A percentile compares a stretch with the other conserved stretches of the same genome.
phyloP scores from a whole-genome alignment of 345 rosid species.

The Rhizophora mangle region DNA sequence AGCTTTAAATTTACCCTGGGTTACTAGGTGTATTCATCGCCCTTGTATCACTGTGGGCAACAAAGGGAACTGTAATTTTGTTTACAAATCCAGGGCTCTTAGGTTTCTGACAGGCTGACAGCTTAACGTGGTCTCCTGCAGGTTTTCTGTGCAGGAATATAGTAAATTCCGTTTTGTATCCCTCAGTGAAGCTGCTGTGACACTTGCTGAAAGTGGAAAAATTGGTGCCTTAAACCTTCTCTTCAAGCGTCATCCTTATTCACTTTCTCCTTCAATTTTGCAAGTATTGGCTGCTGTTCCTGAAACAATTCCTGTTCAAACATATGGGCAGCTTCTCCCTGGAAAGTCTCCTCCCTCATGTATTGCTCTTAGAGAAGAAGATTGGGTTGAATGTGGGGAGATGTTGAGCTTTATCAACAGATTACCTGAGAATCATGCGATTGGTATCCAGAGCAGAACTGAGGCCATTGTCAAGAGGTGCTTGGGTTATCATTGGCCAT shows the following conservation, averaged over 20 bases:
- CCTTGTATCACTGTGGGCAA: background rate
- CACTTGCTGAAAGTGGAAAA: slow-evolving; percentile 90
- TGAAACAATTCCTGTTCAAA: slow-evolving; percentile 82
- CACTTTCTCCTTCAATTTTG: slow-evolving; percentile 59
- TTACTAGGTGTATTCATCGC: background rate
- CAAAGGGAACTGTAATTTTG: background rate
- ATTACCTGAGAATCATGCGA: slow-evolving; percentile 51
- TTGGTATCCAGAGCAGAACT: slow-evolving; percentile 50
- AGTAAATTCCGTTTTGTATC: slow-evolving; percentile 67
- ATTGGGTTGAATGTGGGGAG: slow-evolving; percentile 95
- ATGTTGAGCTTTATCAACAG: slow-evolving; percentile 58
- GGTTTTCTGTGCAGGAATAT: slow-evolving; percentile 89
- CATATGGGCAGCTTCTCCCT: slow-evolving; percentile 93
- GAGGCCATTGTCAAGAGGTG: slow-evolving; percentile 65
- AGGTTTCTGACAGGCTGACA: slow-evolving; percentile 33
- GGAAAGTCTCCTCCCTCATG: slow-evolving; percentile 65
- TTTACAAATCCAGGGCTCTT: background rate
- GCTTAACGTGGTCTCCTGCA: slow-evolving; percentile 49
- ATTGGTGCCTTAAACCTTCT: slow-evolving; percentile 89
- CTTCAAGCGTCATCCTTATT: slow-evolving; percentile 93
- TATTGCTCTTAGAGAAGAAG: slow-evolving; percentile 78
- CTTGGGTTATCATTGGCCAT: slow-evolving; percentile 67
- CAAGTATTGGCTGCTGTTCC: slow-evolving; percentile 77
- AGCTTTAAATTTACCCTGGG: too few relatives aligned
- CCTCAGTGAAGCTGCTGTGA: slow-evolving; percentile 61